Evolutionary conservation across 148 eudicot genomes (phyloP), one percentile per base, ranked within the genome.

Genomic region (Oxyria digyna): DNA sequence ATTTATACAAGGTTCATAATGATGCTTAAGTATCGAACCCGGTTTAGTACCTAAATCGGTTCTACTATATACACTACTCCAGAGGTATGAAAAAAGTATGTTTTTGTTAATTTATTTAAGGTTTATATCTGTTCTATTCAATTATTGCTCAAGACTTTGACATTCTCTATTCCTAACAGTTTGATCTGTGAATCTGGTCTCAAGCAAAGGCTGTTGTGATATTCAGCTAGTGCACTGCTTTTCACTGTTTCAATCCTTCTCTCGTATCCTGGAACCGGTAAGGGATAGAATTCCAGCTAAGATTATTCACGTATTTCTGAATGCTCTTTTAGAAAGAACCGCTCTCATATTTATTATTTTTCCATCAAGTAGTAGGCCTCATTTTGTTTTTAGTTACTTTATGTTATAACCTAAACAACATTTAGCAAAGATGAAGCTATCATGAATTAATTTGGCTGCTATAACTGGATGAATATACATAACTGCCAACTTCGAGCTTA

Each of bases 181-280:
- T 82, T 94, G 83, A 88, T 94, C 26, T 94, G 85, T 41, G 99
- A 94, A 80, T 87, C 91, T 74, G 92, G 97, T 78, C 89, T 94
- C 59, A 94, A 94, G 80, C 96, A 94, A 78, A 85, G 99, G 75
- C 79, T 90, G 77, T 70, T 94, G 82, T 85, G 97, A 33, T 94
- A 94, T 74, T 97, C 99, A 76, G 99, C 89, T 65, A 94, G 97
- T 81, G 99, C 99, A 18, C 86, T 94, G 79, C 93, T 94, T 69
- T 94, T 94, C 76, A 94, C 96, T 67, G 99, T 63, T 96, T 94
- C 40, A 81, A 90, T 78, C 91, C 97, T 67, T 86, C 87, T 74
- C 96, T 94, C 50, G 85, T 94, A 57, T 87, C 99, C 12, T 94
- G 99, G 99, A 94, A 90, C 64, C 87, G 99, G 99, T 94, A 65